A percentile compares a stretch with the other conserved stretches of the same genome.
These are phyloP conservation scores for Yarrowia sp. DNA, from an alignment of 805 yeast species.

Conservation along the genomic window DNA sequence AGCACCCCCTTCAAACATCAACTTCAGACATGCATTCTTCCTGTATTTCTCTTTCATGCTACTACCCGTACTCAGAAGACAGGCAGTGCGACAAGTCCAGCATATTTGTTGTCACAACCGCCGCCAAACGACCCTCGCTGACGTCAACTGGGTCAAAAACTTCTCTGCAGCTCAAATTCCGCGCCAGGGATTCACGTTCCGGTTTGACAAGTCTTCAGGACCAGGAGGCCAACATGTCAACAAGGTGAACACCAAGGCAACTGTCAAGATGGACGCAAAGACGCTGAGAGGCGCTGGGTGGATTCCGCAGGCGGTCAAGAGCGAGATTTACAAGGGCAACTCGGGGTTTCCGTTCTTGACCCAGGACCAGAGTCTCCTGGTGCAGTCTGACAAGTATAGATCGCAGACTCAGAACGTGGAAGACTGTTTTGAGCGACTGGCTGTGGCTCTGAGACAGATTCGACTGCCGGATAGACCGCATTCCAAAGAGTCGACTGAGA, in stretches of 20 bases:
- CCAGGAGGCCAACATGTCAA: slow-evolving; percentile 92
- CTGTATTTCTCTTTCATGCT: background rate
- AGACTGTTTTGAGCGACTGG: slow-evolving; percentile 26
- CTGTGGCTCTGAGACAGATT: background rate
- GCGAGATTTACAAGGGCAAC: background rate
- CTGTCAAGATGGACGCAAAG: slow-evolving; percentile 55
- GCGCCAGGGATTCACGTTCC: slow-evolving; percentile 21
- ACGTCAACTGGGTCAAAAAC: slow-evolving; percentile 4
- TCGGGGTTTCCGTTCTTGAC: slow-evolving; percentile 15
- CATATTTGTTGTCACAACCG: background rate
- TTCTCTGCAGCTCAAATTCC: slow-evolving; percentile 4
- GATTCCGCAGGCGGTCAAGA: slow-evolving; percentile 22
- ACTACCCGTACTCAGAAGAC: background rate
- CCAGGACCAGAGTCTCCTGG: background rate
- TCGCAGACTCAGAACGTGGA: slow-evolving; percentile 25
- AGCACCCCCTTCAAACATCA: too few relatives aligned
- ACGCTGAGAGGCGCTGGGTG: background rate
- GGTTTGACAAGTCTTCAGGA: slow-evolving; percentile 70
- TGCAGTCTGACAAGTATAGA: slow-evolving; percentile 14
- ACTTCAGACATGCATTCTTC: too few relatives aligned
- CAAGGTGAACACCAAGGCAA: slow-evolving; percentile 70
- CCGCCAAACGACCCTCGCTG: slow-evolving; percentile 11
- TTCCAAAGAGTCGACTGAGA: background rate
- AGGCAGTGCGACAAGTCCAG: background rate
- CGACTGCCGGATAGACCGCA: slow-evolving; percentile 1